Conservation (phyloP, 2,329 filamentous ascomycete species). For the Aspergillus aculeatinus region DNA sequence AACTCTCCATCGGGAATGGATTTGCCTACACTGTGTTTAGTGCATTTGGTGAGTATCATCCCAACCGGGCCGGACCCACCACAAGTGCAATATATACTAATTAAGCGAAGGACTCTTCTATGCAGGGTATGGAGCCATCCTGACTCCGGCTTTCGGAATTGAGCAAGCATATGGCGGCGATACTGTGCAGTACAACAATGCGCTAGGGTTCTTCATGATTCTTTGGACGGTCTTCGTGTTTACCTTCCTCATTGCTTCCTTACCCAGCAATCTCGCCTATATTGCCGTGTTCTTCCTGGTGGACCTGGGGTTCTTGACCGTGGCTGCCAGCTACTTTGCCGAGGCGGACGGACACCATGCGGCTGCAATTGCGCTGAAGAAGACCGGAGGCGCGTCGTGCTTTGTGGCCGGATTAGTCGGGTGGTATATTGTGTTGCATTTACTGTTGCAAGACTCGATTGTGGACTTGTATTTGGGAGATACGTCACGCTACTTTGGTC, state of each 20-base stretch:
- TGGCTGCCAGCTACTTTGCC: constrained; percentile 49
- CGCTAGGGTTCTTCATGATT: constrained; percentile 51
- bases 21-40: constrained; percentile 56
- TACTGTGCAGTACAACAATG: constrained; percentile 48
- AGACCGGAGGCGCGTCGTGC: constrained; percentile 48
- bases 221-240: constrained; percentile 51
- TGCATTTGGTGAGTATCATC: constrained; percentile 48
- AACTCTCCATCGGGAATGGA: constrained; percentile 53
- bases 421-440: constrained; percentile 47
- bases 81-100: background rate
- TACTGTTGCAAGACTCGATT: constrained; percentile 43
- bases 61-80: background rate
- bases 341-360: constrained; percentile 43
- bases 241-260: constrained; percentile 48
- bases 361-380: constrained; percentile 41
- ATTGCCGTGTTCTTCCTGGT: constrained; percentile 51
- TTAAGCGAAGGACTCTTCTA: constrained; percentile 46
- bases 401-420: constrained; percentile 49
- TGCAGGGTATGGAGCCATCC: constrained; percentile 49
- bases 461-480: constrained; percentile 46
- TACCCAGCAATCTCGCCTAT: constrained; percentile 49
- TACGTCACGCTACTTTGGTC: constrained; percentile 42
- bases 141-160: constrained; percentile 51
- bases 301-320: constrained; percentile 45
- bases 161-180: constrained; percentile 46